phyloP scores from a whole-genome alignment of 352 stramenopile species.

The Pythium sp. region DNA sequence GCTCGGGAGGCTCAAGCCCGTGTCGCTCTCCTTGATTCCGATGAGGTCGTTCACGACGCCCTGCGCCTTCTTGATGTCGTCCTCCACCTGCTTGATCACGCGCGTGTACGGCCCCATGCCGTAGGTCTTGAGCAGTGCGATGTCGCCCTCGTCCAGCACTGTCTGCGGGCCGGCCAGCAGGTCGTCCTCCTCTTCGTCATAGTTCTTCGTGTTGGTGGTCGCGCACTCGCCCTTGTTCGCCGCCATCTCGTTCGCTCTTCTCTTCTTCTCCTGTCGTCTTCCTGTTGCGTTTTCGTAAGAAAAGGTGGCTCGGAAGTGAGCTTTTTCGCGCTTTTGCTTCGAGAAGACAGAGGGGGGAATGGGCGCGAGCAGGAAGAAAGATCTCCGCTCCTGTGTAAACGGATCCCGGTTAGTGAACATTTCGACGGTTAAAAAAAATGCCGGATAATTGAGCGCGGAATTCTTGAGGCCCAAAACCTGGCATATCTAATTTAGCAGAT shows the following conservation, averaged over 20 bases:
- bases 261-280: neutral
- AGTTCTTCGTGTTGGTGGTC: conserved; percentile 94
- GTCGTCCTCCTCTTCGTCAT: conserved; percentile 93
- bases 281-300: too few relatives aligned
- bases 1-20: conserved; percentile 95
- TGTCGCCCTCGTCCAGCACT: conserved; percentile 94
- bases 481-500: too few relatives aligned
- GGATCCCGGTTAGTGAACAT: too few relatives aligned
- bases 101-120: conserved; percentile 96
- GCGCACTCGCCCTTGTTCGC: conserved; percentile 88
- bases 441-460: too few relatives aligned
- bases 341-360: too few relatives aligned
- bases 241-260: conserved; percentile 8
- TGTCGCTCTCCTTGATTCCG: conserved; percentile 99
- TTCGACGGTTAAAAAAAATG: too few relatives aligned
- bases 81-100: conserved; percentile 97
- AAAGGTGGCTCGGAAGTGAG: too few relatives aligned
- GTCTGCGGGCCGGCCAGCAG: conserved; percentile 73
- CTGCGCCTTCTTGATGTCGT: conserved; percentile 98
- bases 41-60: conserved; percentile 90
- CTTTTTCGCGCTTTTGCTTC: too few relatives aligned
- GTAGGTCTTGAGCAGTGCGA: conserved; percentile 99
- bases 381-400: too few relatives aligned
- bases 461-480: too few relatives aligned
- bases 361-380: too few relatives aligned